Percentiles rank a stretch among this genome's conserved stretches.
Conservation (phyloP, 768 basidiomycete genomes). For the Pholiota molesta region DNA sequence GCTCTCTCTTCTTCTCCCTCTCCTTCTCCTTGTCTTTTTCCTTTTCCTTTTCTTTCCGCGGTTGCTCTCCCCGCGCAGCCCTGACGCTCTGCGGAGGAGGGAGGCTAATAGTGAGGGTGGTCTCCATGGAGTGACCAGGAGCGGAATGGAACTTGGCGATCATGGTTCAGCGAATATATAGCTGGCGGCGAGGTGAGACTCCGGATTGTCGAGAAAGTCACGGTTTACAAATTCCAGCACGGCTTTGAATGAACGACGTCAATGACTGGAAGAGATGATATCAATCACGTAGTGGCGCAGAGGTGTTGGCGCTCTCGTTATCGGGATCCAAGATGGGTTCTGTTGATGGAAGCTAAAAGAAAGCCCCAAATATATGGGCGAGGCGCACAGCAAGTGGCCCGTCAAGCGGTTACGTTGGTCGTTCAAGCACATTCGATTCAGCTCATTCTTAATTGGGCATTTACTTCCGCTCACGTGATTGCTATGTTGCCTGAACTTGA, state of each 20-base stretch:
- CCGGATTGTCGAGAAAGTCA: conserved; percentile 3
- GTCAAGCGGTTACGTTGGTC: conserved; percentile 6
- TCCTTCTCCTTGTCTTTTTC: conserved; percentile 2
- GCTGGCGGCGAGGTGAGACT: conserved; percentile 4
- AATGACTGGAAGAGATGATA: conserved; percentile 4
- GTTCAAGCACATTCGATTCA: neutral
- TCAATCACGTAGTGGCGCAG: neutral
- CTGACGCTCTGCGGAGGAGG: conserved; percentile 23
- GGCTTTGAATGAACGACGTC: conserved; percentile 7
- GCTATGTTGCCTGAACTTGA: neutral
- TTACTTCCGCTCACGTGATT: conserved; percentile 8
- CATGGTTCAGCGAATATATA: conserved; percentile 16
- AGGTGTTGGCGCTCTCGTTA: neutral
- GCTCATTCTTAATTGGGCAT: neutral
- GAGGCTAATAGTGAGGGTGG: conserved; percentile 30
- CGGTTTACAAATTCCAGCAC: conserved; percentile 6
- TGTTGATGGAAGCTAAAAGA: neutral
- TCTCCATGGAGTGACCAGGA: conserved; percentile 31
- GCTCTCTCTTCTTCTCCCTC: conserved; percentile 5
- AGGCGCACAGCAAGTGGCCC: conserved; percentile 1
- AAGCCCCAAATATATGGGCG: neutral
- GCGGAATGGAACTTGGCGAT: conserved; percentile 33
- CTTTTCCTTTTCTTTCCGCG: conserved; percentile 18
- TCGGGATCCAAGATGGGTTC: neutral
- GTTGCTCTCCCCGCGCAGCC: conserved; percentile 7